Percentiles rank a stretch among this genome's conserved stretches.
Conservation (phyloP, 768 basidiomycete genomes). For the Rhizopogon roseolus region DNA sequence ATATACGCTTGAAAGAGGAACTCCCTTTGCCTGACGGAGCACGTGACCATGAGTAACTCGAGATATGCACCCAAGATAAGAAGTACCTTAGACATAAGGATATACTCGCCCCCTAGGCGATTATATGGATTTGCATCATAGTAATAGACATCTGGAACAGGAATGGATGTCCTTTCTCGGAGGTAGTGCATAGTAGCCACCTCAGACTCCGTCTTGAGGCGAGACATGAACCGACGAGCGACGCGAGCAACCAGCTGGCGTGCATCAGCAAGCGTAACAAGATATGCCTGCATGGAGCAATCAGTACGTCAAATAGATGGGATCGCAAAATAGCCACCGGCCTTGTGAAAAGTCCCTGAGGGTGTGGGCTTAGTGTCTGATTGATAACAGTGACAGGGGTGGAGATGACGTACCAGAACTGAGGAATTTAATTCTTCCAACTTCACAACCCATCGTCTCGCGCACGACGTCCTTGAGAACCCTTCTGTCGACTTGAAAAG, state of each 20-base stretch:
- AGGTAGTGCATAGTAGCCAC: constrained; percentile 83
- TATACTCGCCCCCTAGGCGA: constrained; percentile 79
- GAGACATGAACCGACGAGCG: constrained; percentile 81
- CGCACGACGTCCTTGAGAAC: constrained; percentile 74
- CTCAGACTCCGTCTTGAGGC: constrained; percentile 83
- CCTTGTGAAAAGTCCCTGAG: constrained; percentile 84
- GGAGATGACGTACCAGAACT: constrained; percentile 55
- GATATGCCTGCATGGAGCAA: constrained; percentile 54
- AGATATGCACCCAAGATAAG: not conserved
- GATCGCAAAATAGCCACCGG: constrained; percentile 18
- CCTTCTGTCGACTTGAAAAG: constrained; percentile 72
- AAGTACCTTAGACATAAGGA: constrained; percentile 80
- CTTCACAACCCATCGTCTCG: constrained; percentile 61
- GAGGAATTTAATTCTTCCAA: constrained; percentile 67
- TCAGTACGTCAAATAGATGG: constrained; percentile 5
- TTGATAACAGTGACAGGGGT: constrained; percentile 9
- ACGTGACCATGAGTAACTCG: not conserved
- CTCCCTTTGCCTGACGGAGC: constrained; percentile 57
- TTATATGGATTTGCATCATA: constrained; percentile 85
- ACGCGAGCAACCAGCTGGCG: constrained; percentile 72
- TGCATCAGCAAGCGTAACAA: constrained; percentile 59
- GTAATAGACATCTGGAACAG: constrained; percentile 71
- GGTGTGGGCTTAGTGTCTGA: constrained; percentile 3
- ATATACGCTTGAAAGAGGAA: constrained; percentile 67
- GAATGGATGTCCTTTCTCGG: constrained; percentile 62